Conservation (phyloP, 2,329 filamentous ascomycete genomes). For the Botrytis medusae region DNA sequence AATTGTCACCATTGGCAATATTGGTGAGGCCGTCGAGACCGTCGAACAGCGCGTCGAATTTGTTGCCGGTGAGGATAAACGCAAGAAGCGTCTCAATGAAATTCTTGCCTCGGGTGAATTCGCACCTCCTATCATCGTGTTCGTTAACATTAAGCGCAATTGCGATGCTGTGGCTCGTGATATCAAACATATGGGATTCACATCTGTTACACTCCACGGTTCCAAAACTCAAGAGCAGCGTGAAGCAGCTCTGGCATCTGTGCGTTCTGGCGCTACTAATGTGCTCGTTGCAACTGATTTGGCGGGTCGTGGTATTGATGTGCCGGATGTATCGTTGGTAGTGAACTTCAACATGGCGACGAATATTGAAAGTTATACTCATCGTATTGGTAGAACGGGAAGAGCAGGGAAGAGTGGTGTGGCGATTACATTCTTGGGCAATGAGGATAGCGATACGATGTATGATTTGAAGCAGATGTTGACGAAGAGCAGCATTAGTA, state of each 20-base stretch:
- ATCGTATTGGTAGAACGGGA: constrained; percentile 94
- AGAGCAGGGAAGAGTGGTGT: constrained; percentile 96
- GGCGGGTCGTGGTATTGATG: constrained; percentile 95
- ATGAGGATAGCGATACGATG: constrained; percentile 84
- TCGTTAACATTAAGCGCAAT: constrained; percentile 99
- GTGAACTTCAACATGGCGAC: constrained; percentile 99
- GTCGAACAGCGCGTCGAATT: constrained; percentile 97
- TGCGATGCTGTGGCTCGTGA: constrained; percentile 93
- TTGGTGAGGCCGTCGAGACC: constrained; percentile 93
- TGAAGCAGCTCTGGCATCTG: constrained; percentile 84
- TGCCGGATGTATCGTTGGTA: constrained; percentile 88
- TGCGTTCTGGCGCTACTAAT: constrained; percentile 77
- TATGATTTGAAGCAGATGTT: constrained; percentile 97
- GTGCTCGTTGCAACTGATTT: constrained; percentile 95
- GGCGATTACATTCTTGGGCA: constrained; percentile 91
- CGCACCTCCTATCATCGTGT: constrained; percentile 90
- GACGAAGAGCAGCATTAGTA: constrained; percentile 81
- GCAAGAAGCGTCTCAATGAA: constrained; percentile 92
- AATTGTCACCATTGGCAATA: constrained; percentile 91
- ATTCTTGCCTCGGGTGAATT: constrained; percentile 82
- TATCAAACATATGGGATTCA: constrained; percentile 92
- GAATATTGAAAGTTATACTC: constrained; percentile 92
- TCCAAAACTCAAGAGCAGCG: constrained; percentile 97
- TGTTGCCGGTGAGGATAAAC: constrained; percentile 84
- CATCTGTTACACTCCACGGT: constrained; percentile 85